These are phyloP conservation scores for Thalia dealbata DNA, from an alignment of 176 grass and related monocot species.

Conservation along the genomic window DNA sequence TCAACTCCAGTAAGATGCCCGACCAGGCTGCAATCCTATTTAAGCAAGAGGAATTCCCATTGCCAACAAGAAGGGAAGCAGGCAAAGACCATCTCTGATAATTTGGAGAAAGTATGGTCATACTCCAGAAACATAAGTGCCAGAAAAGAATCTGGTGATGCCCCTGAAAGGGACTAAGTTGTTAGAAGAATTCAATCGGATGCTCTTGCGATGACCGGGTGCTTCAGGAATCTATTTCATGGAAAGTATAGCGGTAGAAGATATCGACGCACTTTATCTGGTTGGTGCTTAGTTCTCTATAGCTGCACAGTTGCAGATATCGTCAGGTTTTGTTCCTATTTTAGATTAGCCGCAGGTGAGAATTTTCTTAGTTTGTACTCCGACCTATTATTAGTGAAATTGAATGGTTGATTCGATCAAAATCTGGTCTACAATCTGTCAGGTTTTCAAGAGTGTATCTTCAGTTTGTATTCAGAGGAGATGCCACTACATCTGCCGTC, in stretches of 20 bases:
- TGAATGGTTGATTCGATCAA: not conserved
- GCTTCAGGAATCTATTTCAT: not conserved
- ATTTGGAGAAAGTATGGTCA: slow-evolving; percentile 76
- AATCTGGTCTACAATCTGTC: not conserved
- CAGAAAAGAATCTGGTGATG: slow-evolving; percentile 61
- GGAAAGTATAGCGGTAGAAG: slow-evolving; percentile 1
- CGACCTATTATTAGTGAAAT: not conserved
- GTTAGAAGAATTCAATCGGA: not conserved
- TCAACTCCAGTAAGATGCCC: slow-evolving; percentile 76
- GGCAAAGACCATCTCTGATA: slow-evolving; percentile 43
- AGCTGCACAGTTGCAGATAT: slow-evolving; percentile 4
- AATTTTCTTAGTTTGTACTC: not conserved
- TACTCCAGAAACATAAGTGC: slow-evolving; percentile 71
- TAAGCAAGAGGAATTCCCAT: slow-evolving; percentile 28
- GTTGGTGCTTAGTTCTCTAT: not conserved
- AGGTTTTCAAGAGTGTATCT: no score
- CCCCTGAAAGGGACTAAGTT: slow-evolving; percentile 79
- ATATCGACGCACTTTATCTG: not conserved
- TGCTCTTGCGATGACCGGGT: not conserved
- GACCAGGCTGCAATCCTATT: slow-evolving; percentile 36
- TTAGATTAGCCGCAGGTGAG: no score
- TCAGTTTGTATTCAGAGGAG: no score
- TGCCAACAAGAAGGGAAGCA: slow-evolving; percentile 30
- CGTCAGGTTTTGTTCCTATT: slow-evolving; percentile 1
- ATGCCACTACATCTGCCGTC: not conserved